Percentiles rank a stretch among this genome's conserved stretches.
Conservation (phyloP, 495 filamentous ascomycete species). For the Talaromyces nanjingensis region DNA sequence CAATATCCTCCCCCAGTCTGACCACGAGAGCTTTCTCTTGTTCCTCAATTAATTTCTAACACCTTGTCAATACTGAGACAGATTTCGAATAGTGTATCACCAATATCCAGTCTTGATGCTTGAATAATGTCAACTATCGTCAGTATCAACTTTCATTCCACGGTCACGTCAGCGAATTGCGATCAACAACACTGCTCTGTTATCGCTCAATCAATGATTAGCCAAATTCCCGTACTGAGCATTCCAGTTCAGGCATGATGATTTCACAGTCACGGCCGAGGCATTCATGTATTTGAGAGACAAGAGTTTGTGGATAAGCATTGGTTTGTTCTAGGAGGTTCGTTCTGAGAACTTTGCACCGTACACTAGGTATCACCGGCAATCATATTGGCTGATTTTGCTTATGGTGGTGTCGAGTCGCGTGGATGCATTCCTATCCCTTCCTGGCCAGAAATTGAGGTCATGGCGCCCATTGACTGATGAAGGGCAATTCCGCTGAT, state of each 20-base stretch:
- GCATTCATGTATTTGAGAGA: background rate
- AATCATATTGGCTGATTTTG: background rate
- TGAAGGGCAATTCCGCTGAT: background rate
- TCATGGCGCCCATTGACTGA: background rate
- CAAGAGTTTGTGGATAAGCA: background rate
- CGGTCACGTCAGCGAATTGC: background rate
- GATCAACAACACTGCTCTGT: background rate
- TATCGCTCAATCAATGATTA: background rate
- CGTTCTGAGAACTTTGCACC: background rate
- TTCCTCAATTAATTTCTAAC: background rate
- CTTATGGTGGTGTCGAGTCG: background rate
- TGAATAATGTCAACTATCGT: background rate
- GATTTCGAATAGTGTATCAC: too few species aligned
- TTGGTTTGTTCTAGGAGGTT: background rate
- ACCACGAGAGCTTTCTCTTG: background rate
- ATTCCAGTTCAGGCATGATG: background rate
- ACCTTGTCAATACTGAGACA: background rate
- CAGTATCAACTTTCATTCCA: background rate
- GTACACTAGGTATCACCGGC: background rate
- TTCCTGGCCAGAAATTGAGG: background rate
- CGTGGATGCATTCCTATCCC: slow-evolving; percentile 6
- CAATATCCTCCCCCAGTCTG: background rate
- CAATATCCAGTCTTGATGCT: background rate
- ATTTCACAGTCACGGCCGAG: background rate
- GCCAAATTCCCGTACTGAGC: background rate